Evolutionary conservation across 1,139 yeast genomes (phyloP), one percentile per base, ranked within the genome.

Genomic region (Pichia norvegensis): DNA sequence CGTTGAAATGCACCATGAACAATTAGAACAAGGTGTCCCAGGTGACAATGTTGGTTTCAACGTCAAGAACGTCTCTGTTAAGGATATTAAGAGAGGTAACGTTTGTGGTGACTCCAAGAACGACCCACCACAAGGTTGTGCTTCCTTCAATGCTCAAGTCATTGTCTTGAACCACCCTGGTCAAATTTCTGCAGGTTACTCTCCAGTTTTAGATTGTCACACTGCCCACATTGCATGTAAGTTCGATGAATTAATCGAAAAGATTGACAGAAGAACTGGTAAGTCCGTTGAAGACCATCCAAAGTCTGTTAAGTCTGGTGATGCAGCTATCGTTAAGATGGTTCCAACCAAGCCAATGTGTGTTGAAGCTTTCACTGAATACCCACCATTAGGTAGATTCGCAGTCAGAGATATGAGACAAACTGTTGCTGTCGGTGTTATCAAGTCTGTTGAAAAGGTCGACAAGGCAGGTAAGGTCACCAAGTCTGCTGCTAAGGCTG

Each of bases 381-480:
- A 85, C 90, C 95, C 96, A 76, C 96, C 96, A 72, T 85, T 87
- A 71, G 96, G 96, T 73, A 87, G 96, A 82, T 88, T 88, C 80
- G 96, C 97, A 69, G 97, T 88, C 81, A 92, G 97, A 84, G 97
- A 88, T 77, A 88, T 88, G 97, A 86, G 97, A 84, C 96, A 87
- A 78, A 88, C 97, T 64, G 97, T 90, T 67, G 97, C 97, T 70
- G 97, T 90, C 72, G 97, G 97, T 87, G 97, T 90, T 72, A 87
- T 90, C 92, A 90, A 90, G 86, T 76, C 94, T 64, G 97, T 92
- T 67, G 96, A 81, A 70, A 92, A 92, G 86, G 69, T 94, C 60
- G 94, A 83, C 78, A 81, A 79, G 76, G 66, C 66, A 48, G 95
- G 95, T 79, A 92, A 92, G 92, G 96, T 92, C 67, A 92, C 98